Evolutionary conservation across 2,329 filamentous ascomycete species (phyloP).

Genomic region (Hypoxylon sp.): DNA sequence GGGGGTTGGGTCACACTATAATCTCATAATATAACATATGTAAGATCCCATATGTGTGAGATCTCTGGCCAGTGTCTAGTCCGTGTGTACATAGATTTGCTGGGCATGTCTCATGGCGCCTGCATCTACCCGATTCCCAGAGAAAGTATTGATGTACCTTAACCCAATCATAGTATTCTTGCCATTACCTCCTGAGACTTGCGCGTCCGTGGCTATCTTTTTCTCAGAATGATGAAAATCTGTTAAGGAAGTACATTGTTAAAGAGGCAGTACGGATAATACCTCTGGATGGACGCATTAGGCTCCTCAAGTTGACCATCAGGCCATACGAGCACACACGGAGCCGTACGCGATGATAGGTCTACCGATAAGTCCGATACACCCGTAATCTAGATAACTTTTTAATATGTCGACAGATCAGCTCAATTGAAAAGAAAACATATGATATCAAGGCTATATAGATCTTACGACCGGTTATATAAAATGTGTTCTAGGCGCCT

Average conservation of each 20-base stretch:
- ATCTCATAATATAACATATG: too few relatives aligned
- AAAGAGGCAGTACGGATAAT: too few relatives aligned
- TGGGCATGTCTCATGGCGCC: neutral
- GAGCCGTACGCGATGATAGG: neutral
- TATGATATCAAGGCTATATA: neutral
- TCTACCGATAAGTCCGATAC: neutral
- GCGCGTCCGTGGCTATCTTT: neutral
- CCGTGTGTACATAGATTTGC: too few relatives aligned
- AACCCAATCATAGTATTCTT: neutral
- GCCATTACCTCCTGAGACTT: neutral
- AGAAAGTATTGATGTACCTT: neutral
- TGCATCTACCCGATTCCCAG: neutral
- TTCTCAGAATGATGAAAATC: too few relatives aligned
- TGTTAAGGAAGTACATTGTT: too few relatives aligned
- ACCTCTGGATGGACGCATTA: too few relatives aligned
- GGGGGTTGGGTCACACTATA: too few relatives aligned
- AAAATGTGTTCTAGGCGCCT: conserved; percentile 1
- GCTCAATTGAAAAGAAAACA: neutral
- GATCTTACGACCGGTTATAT: neutral
- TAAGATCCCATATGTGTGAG: too few relatives aligned
- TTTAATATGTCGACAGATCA: neutral
- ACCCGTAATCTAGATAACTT: neutral
- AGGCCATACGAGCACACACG: neutral
- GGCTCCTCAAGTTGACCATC: too few relatives aligned
- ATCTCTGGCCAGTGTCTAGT: too few relatives aligned